Evolutionary conservation across 2,329 filamentous ascomycete species (phyloP).

Genomic region (Colletotrichum theobromicola): DNA sequence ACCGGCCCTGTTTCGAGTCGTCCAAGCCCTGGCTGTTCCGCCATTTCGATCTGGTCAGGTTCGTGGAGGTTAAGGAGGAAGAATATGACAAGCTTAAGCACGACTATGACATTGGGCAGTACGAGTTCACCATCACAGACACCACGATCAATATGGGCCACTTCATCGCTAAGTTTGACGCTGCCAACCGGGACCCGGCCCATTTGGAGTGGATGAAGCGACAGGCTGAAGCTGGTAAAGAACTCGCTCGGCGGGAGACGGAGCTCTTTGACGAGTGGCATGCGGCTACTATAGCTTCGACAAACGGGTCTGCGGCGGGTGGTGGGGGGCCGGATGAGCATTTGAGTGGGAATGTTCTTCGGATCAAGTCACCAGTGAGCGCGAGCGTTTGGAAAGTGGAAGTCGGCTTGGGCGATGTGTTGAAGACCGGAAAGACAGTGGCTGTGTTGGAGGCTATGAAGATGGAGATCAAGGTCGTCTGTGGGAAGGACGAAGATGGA

Average conservation of each 20-base stretch:
- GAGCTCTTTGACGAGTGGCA: not conserved
- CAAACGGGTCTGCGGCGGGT: not conserved
- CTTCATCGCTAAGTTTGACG: slow-evolving; percentile 51
- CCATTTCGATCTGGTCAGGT: slow-evolving; percentile 38
- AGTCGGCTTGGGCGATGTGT: slow-evolving; percentile 42
- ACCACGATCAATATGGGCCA: slow-evolving; percentile 35
- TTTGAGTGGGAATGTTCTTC: not conserved
- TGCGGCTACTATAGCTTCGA: not conserved
- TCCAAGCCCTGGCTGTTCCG: slow-evolving; percentile 40
- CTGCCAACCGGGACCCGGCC: not conserved
- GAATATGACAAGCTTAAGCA: slow-evolving; percentile 33
- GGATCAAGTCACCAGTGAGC: slow-evolving; percentile 46
- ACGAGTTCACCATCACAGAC: slow-evolving; percentile 5
- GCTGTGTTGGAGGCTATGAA: slow-evolving; percentile 63
- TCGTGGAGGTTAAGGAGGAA: slow-evolving; percentile 35
- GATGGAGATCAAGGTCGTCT: slow-evolving; percentile 48
- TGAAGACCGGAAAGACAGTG: slow-evolving; percentile 47
- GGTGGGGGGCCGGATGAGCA: not conserved
- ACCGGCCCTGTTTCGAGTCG: slow-evolving; percentile 31
- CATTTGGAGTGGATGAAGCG: not conserved
- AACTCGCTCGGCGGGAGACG: not conserved
- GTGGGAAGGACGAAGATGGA: not conserved
- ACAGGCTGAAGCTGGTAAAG: not conserved
- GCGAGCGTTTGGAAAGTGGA: slow-evolving; percentile 61
- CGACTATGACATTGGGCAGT: slow-evolving; percentile 35